phyloP scores from a whole-genome alignment of 106 monocot genomes.

The Hemerocallis citrina region DNA sequence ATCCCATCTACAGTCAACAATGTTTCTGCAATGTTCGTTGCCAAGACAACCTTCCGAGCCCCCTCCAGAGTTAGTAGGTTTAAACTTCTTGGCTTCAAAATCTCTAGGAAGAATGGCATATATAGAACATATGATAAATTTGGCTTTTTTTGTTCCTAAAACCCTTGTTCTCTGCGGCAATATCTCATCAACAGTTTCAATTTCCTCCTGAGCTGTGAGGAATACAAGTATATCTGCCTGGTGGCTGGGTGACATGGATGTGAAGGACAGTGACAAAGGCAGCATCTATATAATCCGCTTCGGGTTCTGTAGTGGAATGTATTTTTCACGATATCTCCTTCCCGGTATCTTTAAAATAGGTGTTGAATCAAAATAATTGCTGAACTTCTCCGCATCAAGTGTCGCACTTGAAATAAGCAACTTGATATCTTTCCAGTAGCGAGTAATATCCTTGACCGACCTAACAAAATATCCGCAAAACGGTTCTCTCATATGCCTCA shows the following conservation, averaged over 20 bases:
- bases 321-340: conserved; percentile 74
- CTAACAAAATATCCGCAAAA: conserved; percentile 83
- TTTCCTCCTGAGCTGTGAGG: conserved; percentile 79
- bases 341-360: conserved; percentile 80
- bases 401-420: conserved; percentile 88
- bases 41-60: conserved; percentile 83
- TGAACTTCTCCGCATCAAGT: conserved; percentile 87
- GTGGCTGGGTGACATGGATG: conserved; percentile 69
- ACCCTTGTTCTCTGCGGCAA: conserved; percentile 65
- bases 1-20: conserved; percentile 92
- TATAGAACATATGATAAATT: conserved; percentile 88
- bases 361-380: conserved; percentile 72
- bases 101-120: conserved; percentile 90
- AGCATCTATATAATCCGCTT: conserved; percentile 80
- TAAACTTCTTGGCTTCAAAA: conserved; percentile 81
- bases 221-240: conserved; percentile 83
- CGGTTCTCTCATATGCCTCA: conserved; percentile 89
- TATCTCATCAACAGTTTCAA: conserved; percentile 78
- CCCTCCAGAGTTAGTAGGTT: conserved; percentile 72
- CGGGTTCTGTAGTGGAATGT: conserved; percentile 68
- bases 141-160: conserved; percentile 67
- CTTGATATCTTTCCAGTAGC: conserved; percentile 72
- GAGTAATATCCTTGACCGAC: conserved; percentile 79
- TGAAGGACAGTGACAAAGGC: conserved; percentile 71
- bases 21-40: conserved; percentile 96